Percentiles rank a stretch among this genome's conserved stretches.
Conservation (phyloP, 2,329 filamentous ascomycete genomes). For the Fusarium nurragi region DNA sequence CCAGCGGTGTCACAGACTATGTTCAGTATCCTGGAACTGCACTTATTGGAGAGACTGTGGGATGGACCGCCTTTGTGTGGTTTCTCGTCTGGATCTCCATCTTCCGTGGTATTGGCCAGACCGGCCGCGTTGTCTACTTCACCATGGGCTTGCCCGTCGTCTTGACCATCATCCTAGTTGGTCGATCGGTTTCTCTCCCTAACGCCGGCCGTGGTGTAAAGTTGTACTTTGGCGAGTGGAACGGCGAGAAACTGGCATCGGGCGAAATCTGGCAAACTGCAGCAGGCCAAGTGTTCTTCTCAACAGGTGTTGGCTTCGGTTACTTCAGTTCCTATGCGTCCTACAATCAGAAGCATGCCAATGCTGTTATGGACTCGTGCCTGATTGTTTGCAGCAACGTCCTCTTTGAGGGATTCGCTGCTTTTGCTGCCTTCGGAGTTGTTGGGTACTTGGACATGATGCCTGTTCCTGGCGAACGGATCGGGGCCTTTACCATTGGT, state of each 20-base stretch:
- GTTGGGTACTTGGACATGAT: conserved; percentile 57
- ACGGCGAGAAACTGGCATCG: conserved; percentile 59
- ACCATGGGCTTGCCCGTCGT: conserved; percentile 69
- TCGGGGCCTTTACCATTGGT: conserved; percentile 66
- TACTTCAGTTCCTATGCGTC: conserved; percentile 68
- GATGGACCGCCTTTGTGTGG: conserved; percentile 67
- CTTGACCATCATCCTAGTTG: conserved; percentile 65
- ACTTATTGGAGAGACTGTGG: conserved; percentile 65
- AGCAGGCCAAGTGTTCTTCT: conserved; percentile 68
- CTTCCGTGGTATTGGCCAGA: conserved; percentile 66
- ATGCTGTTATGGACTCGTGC: conserved; percentile 67
- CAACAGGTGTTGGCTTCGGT: conserved; percentile 66
- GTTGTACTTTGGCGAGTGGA: conserved; percentile 58
- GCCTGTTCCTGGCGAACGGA: conserved; percentile 50
- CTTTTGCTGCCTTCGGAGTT: conserved; percentile 63
- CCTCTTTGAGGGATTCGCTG: conserved; percentile 64
- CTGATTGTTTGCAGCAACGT: conserved; percentile 65
- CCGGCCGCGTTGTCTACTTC: conserved; percentile 68
- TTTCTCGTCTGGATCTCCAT: conserved; percentile 69
- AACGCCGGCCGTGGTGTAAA: conserved; percentile 63
- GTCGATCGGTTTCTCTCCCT: conserved; percentile 61
- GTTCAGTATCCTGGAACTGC: conserved; percentile 57
- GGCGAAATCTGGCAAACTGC: conserved; percentile 68
- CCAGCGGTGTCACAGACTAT: conserved; percentile 53
- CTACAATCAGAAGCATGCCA: conserved; percentile 66